phyloP scores from a whole-genome alignment of 2,329 filamentous ascomycete species.

The Mycosphaerelloides madeirae region DNA sequence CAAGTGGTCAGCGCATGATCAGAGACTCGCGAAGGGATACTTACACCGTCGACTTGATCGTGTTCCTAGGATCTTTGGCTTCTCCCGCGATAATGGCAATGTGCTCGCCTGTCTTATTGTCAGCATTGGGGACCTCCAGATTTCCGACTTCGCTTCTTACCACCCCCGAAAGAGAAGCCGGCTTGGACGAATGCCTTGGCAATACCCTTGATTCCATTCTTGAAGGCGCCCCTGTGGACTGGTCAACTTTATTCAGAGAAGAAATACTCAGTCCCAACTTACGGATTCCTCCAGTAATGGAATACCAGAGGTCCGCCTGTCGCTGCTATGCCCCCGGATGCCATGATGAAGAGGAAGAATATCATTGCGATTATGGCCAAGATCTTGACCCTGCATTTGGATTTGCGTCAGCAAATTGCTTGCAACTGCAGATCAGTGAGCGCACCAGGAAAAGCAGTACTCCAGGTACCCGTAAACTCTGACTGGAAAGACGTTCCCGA shows the following conservation, averaged over 20 bases:
- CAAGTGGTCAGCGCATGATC: background rate
- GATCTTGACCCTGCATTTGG: constrained; percentile 22
- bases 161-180: constrained; percentile 29
- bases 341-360: constrained; percentile 36
- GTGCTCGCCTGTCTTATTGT: constrained; percentile 2
- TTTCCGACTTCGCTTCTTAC: background rate
- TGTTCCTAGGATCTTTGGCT: constrained; percentile 27
- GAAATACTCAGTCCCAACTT: background rate
- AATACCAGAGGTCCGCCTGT: constrained; percentile 34
- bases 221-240: constrained; percentile 11
- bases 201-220: constrained; percentile 32
- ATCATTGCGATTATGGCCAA: constrained; percentile 32
- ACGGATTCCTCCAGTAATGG: constrained; percentile 16
- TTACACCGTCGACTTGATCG: constrained; percentile 29
- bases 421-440: no score
- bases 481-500: constrained; percentile 26
- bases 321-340: constrained; percentile 31
- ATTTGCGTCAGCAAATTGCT: no score
- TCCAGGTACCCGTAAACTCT: constrained; percentile 31
- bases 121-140: background rate
- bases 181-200: constrained; percentile 35
- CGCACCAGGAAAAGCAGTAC: constrained; percentile 29
- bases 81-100: constrained; percentile 35
- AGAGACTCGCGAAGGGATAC: background rate
- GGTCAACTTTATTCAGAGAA: background rate